A percentile compares a stretch with the other conserved stretches of the same genome.
phyloP scores from a whole-genome alignment of 225 moss, liverwort and hornwort genomes.

The Polytrichum commune region DNA sequence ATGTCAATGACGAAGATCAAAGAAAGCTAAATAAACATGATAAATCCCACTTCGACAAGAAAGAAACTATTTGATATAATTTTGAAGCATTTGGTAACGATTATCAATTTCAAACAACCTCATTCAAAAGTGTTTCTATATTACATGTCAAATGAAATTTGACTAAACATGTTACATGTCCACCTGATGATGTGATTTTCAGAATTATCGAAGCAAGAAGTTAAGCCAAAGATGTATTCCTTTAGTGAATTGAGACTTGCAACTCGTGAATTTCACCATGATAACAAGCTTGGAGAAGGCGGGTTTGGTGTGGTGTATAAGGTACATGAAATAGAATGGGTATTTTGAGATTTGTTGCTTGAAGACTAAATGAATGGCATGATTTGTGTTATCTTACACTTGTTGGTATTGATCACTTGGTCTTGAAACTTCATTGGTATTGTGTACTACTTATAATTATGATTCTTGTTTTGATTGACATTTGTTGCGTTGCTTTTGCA shows the following conservation, averaged over 20 bases:
- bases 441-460: neutral
- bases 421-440: neutral
- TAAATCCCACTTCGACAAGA: too few species aligned
- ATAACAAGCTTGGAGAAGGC: conserved; percentile 44
- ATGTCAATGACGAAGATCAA: too few species aligned
- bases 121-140: too few species aligned
- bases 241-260: conserved; percentile 25
- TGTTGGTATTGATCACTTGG: neutral
- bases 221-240: conserved; percentile 43
- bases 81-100: too few species aligned
- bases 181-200: neutral
- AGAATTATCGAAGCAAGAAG: conserved; percentile 47
- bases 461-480: too few species aligned
- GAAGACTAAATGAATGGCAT: neutral
- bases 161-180: neutral
- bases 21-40: too few species aligned
- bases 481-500: conserved; percentile 3
- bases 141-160: too few species aligned
- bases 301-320: conserved; percentile 47
- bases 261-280: conserved; percentile 39
- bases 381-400: neutral
- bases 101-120: too few species aligned
- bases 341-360: neutral
- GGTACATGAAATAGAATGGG: conserved; percentile 11
- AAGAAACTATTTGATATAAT: too few species aligned